Evolutionary conservation across 2,329 filamentous ascomycete genomes (phyloP), one percentile per base, ranked within the genome.

Genomic region (Pseudocercospora fuligena): DNA sequence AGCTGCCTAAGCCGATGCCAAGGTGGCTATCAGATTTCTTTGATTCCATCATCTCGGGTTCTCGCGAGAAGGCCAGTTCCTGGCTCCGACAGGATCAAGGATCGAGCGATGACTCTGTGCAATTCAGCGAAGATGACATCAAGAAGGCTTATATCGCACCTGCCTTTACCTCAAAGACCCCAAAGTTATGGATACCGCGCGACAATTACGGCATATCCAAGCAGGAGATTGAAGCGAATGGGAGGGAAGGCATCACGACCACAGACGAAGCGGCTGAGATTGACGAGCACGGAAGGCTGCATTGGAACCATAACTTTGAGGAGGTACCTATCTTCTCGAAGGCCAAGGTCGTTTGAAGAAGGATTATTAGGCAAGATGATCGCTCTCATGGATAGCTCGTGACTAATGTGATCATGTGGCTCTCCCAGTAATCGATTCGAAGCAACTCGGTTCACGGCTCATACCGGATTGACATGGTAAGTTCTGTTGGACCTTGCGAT

Each of bases 261-360:
- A 82, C 81, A 7, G 81, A 84, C 61, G 81, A 83, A 43, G 80
- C 79, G 47, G 81, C 82, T 19, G 73, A 73, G 23, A 77, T 84
- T 58, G 78, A 84, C 66, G 80, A 81, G 71, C 79, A 83, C 73
- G 81, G 80, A 25, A 80, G 77, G 69, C 73, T 83, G 47, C 75
- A 77, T 66, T 84, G 82, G 81, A 79, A 82, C 51, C 74, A 79
- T 63, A 74, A 77, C 58, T 77, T 82, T 33, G 77, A 78, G 56
- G 76, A 81, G 66, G 79, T 82, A 36, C 82, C 82, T 3, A 74
- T 84, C 36, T 83, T 74, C 54, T 79, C 81, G 62, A 78, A 71
- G 68, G 66, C 73, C 16, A 69, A 71, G 67, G 46, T 68, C 3
- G 62, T 73, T 25, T 75, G 63, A 71, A 25, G 57, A 56, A 33